Conservation (phyloP, 2,329 filamentous ascomycete species). For the Blastomyces silverae region DNA sequence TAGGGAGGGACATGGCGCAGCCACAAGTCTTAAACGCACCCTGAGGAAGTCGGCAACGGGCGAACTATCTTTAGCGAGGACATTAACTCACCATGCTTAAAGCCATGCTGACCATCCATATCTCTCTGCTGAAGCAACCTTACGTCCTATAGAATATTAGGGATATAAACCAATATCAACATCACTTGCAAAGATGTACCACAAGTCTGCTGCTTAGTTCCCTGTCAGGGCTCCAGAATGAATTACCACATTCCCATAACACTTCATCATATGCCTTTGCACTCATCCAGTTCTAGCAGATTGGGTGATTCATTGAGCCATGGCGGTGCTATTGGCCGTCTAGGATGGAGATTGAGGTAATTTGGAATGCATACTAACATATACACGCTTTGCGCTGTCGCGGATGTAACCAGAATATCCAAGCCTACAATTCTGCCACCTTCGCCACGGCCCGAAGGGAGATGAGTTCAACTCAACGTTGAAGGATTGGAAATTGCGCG, state of each 20-base stretch:
- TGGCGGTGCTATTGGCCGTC: neutral
- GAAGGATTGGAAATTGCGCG: too few relatives aligned
- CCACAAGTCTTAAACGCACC: neutral
- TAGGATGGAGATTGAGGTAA: neutral
- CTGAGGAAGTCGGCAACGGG: slow-evolving; percentile 27
- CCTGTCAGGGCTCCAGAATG: neutral
- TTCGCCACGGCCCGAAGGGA: too few relatives aligned
- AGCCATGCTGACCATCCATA: slow-evolving; percentile 30
- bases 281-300: neutral
- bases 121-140: slow-evolving; percentile 24
- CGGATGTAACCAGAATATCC: too few relatives aligned
- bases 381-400: too few relatives aligned
- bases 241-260: neutral
- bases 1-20: too few relatives aligned
- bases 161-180: neutral
- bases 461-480: too few relatives aligned
- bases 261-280: neutral
- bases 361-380: neutral
- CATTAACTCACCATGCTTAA: slow-evolving; percentile 26
- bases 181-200: too few relatives aligned
- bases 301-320: neutral
- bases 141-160: slow-evolving; percentile 22
- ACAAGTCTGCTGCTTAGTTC: neutral
- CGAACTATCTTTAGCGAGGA: slow-evolving; percentile 21
- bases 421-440: too few relatives aligned